These are phyloP conservation scores for Neurospora sp. DNA, from an alignment of 495 filamentous ascomycete species.

Conservation along the genomic window DNA sequence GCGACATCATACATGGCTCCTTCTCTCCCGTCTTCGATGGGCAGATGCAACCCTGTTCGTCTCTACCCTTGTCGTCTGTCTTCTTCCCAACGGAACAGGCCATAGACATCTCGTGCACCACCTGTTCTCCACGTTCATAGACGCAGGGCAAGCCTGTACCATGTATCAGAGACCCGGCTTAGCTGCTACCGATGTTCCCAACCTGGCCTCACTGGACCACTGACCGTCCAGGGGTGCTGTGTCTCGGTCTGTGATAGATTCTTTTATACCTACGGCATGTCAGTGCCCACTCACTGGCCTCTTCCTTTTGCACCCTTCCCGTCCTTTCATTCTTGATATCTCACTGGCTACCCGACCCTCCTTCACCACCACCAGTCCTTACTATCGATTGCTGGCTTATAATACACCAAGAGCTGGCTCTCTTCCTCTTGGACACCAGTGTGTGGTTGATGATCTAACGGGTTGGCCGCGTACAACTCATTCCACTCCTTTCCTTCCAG, in stretches of 20 bases:
- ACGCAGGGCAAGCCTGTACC: conserved; percentile 39
- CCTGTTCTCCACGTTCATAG: conserved; percentile 31
- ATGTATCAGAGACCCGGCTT: conserved; percentile 35
- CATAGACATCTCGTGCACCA: conserved; percentile 36
- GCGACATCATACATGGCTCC: conserved; percentile 4
- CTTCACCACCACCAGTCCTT: conserved; percentile 32
- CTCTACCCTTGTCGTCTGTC: conserved; percentile 18
- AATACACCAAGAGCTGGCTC: conserved; percentile 44
- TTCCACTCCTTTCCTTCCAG: conserved; percentile 31
- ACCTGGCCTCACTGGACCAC: conserved; percentile 34
- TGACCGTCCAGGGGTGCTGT: conserved; percentile 25
- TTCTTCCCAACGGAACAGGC: conserved; percentile 30
- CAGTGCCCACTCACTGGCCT: conserved; percentile 25
- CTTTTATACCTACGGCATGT: conserved; percentile 38
- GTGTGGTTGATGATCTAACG: conserved; percentile 29
- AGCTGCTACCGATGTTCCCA: conserved; percentile 43
- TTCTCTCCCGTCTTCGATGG: conserved; percentile 30
- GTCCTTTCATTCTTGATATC: conserved; percentile 25
- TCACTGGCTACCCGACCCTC: conserved; percentile 23
- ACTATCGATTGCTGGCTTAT: conserved; percentile 41
- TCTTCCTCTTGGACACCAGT: conserved; percentile 32
- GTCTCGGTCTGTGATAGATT: conserved; percentile 26
- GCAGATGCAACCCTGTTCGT: conserved; percentile 33
- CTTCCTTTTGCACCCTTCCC: conserved; percentile 22
- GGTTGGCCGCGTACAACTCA: conserved; percentile 33